phyloP scores from a whole-genome alignment of 176 grass and related monocot genomes.

The Hsuehochloa calcarea region DNA sequence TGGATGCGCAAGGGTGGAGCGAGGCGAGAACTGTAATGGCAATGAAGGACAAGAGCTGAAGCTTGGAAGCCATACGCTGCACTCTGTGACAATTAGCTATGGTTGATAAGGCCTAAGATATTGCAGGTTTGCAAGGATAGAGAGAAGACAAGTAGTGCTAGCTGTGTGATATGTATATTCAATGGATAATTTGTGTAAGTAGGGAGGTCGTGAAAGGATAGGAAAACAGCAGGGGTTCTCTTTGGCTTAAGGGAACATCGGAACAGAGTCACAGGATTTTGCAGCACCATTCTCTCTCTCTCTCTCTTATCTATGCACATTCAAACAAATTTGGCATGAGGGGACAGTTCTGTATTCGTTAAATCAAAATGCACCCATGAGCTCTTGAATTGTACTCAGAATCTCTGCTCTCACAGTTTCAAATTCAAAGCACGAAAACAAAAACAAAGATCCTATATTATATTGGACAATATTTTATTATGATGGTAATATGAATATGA shows the following conservation, averaged over 20 bases:
- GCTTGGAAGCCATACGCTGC: slow-evolving; percentile 35
- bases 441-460: not conserved
- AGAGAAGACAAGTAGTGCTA: not conserved
- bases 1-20: slow-evolving; percentile 28
- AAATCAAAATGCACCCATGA: not conserved
- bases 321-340: slow-evolving; percentile 1
- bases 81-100: not conserved
- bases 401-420: not conserved
- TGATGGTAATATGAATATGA: not conserved
- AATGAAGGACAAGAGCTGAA: slow-evolving; percentile 9
- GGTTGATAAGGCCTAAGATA: not conserved
- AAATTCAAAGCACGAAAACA: not conserved
- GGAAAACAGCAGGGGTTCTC: not conserved
- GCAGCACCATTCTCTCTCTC: not conserved
- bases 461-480: not conserved
- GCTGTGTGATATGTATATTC: not conserved
- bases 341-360: not conserved
- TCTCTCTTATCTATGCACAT: not conserved
- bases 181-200: not conserved
- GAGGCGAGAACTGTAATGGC: not conserved
- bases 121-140: not conserved
- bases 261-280: not conserved
- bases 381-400: not conserved
- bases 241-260: not conserved
- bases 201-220: not conserved